These are phyloP conservation scores for Populus trichocarpa DNA, from an alignment of 441 rosid species.

Conservation along the genomic window DNA sequence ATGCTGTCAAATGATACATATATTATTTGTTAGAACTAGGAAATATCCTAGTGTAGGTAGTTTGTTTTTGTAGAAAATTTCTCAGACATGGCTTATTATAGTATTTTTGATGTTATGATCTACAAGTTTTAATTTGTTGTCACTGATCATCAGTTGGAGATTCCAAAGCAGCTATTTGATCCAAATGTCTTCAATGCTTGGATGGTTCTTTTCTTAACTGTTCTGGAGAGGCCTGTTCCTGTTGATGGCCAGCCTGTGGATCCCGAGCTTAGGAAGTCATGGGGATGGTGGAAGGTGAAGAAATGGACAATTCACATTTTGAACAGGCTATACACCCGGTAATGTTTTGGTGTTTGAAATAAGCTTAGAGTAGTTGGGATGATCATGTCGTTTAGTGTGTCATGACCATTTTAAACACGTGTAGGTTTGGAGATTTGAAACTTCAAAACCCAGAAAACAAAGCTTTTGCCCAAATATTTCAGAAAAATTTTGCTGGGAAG, in stretches of 20 bases:
- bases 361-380: background rate
- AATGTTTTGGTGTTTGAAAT: conserved; percentile 17
- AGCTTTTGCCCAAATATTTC: conserved; percentile 93
- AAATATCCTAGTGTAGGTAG: background rate
- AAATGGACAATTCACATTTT: conserved; percentile 97
- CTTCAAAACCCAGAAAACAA: conserved; percentile 85
- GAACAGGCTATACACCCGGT: conserved; percentile 94
- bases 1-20: background rate
- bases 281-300: conserved; percentile 99
- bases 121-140: conserved; percentile 6
- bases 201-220: conserved; percentile 89
- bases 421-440: conserved; percentile 95
- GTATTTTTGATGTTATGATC: background rate
- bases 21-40: background rate
- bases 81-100: background rate
- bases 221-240: conserved; percentile 92
- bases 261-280: conserved; percentile 85
- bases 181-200: conserved; percentile 86
- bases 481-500: conserved; percentile 87
- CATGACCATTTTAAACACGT: conserved; percentile 7
- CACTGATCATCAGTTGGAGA: conserved; percentile 70
- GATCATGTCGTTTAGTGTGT: background rate
- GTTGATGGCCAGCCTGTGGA: conserved; percentile 87
- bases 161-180: conserved; percentile 84
- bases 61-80: no score